Evolutionary conservation across 78 protist species (phyloP), one percentile per base, ranked within the genome.

Genomic region (Bodo saltans): DNA sequence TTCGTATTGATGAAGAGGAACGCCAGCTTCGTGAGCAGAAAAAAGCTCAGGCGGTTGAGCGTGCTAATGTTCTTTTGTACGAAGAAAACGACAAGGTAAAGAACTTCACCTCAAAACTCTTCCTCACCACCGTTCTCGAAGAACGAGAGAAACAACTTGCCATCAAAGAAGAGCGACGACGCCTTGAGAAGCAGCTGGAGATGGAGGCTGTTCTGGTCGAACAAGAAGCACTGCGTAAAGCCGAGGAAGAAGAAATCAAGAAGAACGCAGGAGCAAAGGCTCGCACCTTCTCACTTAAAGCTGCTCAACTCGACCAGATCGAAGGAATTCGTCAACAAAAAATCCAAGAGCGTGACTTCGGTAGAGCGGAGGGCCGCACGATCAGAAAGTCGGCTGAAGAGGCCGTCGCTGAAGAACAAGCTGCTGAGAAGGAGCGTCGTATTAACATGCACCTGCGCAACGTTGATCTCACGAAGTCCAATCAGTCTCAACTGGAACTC

Each of bases 11-110:
- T 12, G 42, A 11, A 27, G 4, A 76, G 60, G 82, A 76, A 26
- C 34, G 34, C 12, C 41, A 8, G 71, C n/a, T 35, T 60, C 78
- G 41, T 12, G 42, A 11, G 40, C 68, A 53, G 35, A 53, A n/a
- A 3, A 30, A n/a, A 30, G 38, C 11, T 1, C 27, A 68, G 39
- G 34, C 69, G 35, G 25, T 76, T 12, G 4, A 25, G 34, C 34
- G 12, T 3, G 82, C 82, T 1, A 76, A 76, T 38, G 35, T 35
- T 28, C 11, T 76, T 21, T 60, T 76, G 39, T 76, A 76, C 82
- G 52, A 76, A 38, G 41, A 76, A 12, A 30, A 76, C 71, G 82
- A 76, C 67, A 33, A 60, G 17, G 67, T 76, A 25, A 76, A 76
- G 41, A 67, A 37, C 12, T 76, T 76, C 71, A 23, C 69, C 60